Evolutionary conservation across 495 filamentous ascomycete species (phyloP).

Genomic region (Daldinia loculata): DNA sequence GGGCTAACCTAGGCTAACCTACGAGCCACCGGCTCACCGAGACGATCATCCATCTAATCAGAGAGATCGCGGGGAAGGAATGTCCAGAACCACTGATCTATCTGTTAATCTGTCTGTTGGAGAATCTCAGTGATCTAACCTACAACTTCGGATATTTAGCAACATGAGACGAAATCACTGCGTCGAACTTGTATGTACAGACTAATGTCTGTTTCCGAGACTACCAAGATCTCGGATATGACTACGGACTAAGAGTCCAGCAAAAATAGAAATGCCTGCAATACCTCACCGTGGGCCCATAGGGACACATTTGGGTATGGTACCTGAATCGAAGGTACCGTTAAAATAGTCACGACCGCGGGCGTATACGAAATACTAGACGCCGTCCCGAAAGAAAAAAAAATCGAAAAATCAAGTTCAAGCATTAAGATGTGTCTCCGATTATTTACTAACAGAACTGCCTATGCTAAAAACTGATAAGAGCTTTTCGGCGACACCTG

Average conservation of each 20-base stretch:
- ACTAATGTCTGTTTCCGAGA: neutral
- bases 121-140: conserved; percentile 23
- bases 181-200: neutral
- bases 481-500: conserved; percentile 33
- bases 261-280: conserved; percentile 3
- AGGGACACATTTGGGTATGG: neutral
- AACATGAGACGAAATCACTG: conserved; percentile 27
- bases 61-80: conserved; percentile 31
- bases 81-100: conserved; percentile 26
- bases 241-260: neutral
- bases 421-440: conserved; percentile 1
- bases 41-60: conserved; percentile 31
- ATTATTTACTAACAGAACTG: conserved; percentile 16
- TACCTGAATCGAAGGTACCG: neutral
- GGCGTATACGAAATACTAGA: conserved; percentile 7
- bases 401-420: neutral
- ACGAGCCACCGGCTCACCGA: conserved; percentile 22
- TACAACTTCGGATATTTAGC: conserved; percentile 22
- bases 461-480: conserved; percentile 25
- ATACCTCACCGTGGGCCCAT: conserved; percentile 2
- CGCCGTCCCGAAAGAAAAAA: neutral
- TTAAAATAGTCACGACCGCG: conserved; percentile 1
- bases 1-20: conserved; percentile 32
- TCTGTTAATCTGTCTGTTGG: conserved; percentile 3
- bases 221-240: conserved; percentile 4